Conservation (phyloP, 208 protist species). For the Strigomonas galati region DNA sequence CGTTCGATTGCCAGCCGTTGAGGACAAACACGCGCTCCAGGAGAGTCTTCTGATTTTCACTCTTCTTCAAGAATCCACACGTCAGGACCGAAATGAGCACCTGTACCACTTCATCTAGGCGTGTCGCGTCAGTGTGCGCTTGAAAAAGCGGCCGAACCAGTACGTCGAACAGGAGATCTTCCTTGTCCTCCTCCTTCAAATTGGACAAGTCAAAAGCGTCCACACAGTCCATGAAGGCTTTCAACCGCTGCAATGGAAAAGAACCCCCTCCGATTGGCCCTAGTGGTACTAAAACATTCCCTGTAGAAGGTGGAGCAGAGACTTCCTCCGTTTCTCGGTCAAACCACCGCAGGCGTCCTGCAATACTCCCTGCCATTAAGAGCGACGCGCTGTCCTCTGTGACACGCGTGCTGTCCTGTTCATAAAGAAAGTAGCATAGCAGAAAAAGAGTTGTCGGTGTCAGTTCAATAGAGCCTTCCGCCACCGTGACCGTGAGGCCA, state of each 20-base stretch:
- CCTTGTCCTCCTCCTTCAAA: neutral
- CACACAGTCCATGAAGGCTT: neutral
- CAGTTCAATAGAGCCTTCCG: neutral
- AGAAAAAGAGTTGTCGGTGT: neutral
- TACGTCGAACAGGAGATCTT: neutral
- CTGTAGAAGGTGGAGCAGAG: too few species aligned
- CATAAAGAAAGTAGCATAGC: neutral
- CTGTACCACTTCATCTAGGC: neutral
- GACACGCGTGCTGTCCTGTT: neutral
- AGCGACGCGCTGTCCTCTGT: neutral
- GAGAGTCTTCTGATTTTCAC: neutral
- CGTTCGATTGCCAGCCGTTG: neutral
- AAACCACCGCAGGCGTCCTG: neutral
- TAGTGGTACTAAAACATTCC: too few species aligned
- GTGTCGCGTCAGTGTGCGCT: neutral
- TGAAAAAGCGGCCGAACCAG: neutral
- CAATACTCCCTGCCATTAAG: neutral
- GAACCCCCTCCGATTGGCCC: neutral
- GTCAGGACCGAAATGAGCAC: neutral
- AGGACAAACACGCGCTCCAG: neutral
- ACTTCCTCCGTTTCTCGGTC: neutral
- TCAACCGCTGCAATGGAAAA: neutral
- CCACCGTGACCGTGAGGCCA: neutral
- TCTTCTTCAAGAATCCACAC: neutral
- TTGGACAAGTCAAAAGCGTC: neutral